phyloP scores from a whole-genome alignment of 2,329 filamentous ascomycete genomes.

The Cladosporium oxysporum region DNA sequence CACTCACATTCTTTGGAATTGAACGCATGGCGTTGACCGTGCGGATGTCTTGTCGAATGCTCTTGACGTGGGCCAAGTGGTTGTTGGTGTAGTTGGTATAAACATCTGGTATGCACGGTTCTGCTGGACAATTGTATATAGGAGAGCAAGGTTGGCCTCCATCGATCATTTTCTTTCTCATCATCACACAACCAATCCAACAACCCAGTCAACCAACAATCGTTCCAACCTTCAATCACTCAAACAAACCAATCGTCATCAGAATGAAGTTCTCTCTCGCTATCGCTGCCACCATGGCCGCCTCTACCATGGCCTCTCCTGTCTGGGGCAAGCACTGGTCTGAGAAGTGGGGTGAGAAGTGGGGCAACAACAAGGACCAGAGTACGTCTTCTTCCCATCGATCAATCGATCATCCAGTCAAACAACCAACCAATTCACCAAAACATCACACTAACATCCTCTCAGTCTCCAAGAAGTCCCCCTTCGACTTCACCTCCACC shows the following conservation, averaged over 20 bases:
- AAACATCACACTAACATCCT: neutral
- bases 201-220: conserved; percentile 1
- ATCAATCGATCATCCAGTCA: neutral
- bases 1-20: conserved; percentile 9
- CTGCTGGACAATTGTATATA: conserved; percentile 4
- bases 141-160: neutral
- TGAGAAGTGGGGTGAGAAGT: conserved; percentile 8
- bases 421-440: neutral
- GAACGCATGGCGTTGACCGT: conserved; percentile 5
- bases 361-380: conserved; percentile 10
- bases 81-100: neutral
- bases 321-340: conserved; percentile 10
- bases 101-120: conserved; percentile 6
- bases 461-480: neutral
- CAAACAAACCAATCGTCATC: neutral
- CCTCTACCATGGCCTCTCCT: conserved; percentile 16
- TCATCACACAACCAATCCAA: conserved; percentile 4
- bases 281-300: conserved; percentile 16
- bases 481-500: conserved; percentile 49
- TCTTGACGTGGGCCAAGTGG: conserved; percentile 16
- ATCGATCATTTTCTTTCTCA: neutral
- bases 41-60: neutral
- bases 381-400: neutral
- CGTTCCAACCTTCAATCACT: neutral
- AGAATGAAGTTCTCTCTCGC: conserved; percentile 18